A percentile compares a stretch with the other conserved stretches of the same genome.
phyloP scores from a whole-genome alignment of 345 rosid species.

The Geranium rotundifolium region DNA sequence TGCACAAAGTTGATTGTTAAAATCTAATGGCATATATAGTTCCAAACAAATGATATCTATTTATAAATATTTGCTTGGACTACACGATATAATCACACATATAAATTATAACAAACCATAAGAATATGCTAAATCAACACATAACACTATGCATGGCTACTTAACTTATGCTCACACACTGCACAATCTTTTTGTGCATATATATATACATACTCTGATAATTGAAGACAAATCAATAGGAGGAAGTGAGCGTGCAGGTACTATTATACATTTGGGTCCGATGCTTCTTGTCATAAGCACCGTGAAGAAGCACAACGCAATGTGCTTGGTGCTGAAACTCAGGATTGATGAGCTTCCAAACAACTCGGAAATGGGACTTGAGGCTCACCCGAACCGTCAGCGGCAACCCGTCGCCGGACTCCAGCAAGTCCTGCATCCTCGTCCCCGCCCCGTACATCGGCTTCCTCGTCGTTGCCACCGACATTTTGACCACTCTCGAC shows the following conservation, averaged over 20 bases:
- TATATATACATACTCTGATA: no score
- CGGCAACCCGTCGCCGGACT: constrained; percentile 57
- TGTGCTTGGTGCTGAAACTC: constrained; percentile 36
- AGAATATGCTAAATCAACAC: no score
- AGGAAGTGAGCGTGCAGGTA: constrained; percentile 19
- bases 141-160: no score
- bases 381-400: constrained; percentile 30
- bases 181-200: no score
- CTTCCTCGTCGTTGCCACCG: constrained; percentile 46
- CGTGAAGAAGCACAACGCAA: constrained; percentile 36
- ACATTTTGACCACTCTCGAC: constrained; percentile 26
- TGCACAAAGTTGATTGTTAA: no score
- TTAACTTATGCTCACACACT: no score
- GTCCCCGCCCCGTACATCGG: constrained; percentile 86
- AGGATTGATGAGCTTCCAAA: constrained; percentile 47
- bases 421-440: constrained; percentile 65
- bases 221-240: not conserved
- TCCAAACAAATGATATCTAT: no score
- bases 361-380: constrained; percentile 38
- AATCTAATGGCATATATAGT: no score
- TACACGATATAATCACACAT: no score
- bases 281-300: constrained; percentile 23
- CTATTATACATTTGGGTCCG: constrained; percentile 27
- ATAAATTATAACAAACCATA: no score
- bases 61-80: no score